Evolutionary conservation across 2,329 filamentous ascomycete species (phyloP), one percentile per base, ranked within the genome.

Genomic region (Trichophyton equinum): DNA sequence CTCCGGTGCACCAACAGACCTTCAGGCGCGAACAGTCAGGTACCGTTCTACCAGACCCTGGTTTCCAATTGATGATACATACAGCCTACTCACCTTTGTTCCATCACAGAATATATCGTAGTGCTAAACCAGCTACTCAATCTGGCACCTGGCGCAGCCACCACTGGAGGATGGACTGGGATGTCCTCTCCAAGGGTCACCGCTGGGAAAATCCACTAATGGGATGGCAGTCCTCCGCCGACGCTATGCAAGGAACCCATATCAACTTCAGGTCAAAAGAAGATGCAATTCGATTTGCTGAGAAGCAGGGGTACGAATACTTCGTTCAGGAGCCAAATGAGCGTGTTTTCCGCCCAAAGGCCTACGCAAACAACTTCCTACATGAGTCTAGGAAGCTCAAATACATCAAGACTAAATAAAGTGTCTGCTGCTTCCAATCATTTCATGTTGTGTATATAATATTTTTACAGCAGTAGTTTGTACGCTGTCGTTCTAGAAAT

Each of bases 241-340:
- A 99, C 75, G 85, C 84, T 72, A 94, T 99, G 90, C 91, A 99
- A 75, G 92, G 91, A 70, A 95, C 91, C 57, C 84, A 91, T 73
- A 76, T 99, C 69, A 86, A 86, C 75, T 99, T 99, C 82, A 88
- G 88, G 75, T 82, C 80, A 69, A 97, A 96, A 81, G 91, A 97
- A 73, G 92, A 96, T 68, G 94, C 94, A 66, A 92, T 99, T 70
- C 79, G 81, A 62, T 99, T 99, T 72, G 94, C 95, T 25, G 88
- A 97, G 79, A 99, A 97, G 82, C 94, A 99, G 76, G 94, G 95
- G 40, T 99, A 99, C 73, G 92, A 99, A 74, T 99, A 96, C 77
- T 97, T 94, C 74, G 91, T 99, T 25, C 94, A 97, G 80, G 94
- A 97, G 78, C 92, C 94, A 40, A 95, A 96, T 71, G 84, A 85